Conservation (phyloP, 352 stramenopile species). For the Globisporangium barbulae region DNA sequence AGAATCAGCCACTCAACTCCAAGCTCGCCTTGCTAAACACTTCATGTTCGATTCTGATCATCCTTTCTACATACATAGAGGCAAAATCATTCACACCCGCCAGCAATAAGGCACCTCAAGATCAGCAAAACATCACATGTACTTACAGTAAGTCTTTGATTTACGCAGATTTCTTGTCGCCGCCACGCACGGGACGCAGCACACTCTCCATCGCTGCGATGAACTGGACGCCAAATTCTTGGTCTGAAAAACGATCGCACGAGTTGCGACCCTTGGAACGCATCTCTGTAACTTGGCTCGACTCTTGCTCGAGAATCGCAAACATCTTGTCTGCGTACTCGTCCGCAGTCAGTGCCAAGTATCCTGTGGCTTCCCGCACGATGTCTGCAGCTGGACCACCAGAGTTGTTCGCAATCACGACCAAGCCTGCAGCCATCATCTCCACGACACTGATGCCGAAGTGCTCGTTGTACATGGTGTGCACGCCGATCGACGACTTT, state of each 20-base stretch:
- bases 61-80: neutral
- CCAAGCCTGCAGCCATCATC: constrained; percentile 97
- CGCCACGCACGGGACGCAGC: constrained; percentile 13
- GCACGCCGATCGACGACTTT: constrained; percentile 91
- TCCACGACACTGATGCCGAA: constrained; percentile 99
- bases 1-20: neutral
- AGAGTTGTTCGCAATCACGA: constrained; percentile 97
- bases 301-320: constrained; percentile 39
- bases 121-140: neutral
- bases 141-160: neutral
- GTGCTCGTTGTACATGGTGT: constrained; percentile 99
- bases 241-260: constrained; percentile 70
- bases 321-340: constrained; percentile 89
- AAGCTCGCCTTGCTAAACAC: neutral
- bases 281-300: constrained; percentile 33
- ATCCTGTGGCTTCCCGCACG: constrained; percentile 75
- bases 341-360: constrained; percentile 79
- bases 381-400: constrained; percentile 95
- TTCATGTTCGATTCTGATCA: neutral
- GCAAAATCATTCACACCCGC: neutral
- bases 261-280: constrained; percentile 38
- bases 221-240: constrained; percentile 65
- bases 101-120: neutral
- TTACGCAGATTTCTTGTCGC: constrained; percentile 7
- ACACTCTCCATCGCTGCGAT: constrained; percentile 39